Conservation (phyloP, 2,329 filamentous ascomycete genomes). For the Colletotrichum musae region DNA sequence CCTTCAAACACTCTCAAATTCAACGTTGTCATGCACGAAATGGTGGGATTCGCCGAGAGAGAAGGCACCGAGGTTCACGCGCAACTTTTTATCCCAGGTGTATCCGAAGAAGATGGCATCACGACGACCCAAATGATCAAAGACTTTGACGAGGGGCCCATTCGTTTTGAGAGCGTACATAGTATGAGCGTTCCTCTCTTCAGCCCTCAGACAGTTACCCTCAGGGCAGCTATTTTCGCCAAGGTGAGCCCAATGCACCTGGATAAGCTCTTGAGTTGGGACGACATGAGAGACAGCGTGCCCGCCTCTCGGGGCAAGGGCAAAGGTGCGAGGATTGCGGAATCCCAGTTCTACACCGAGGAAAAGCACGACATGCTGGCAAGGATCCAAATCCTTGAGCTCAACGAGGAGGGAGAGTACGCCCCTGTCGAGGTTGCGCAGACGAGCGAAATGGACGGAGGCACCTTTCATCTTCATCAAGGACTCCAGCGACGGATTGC, state of each 20-base stretch:
- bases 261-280: constrained; percentile 97
- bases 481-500: constrained; percentile 91
- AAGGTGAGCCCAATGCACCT: constrained; percentile 93
- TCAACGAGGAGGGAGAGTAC: constrained; percentile 92
- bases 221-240: constrained; percentile 93
- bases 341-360: constrained; percentile 93
- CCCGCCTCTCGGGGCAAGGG: constrained; percentile 71
- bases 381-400: constrained; percentile 88
- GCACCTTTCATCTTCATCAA: constrained; percentile 95
- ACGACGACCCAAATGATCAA: constrained; percentile 96
- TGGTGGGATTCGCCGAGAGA: constrained; percentile 93
- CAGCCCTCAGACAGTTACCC: constrained; percentile 78
- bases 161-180: constrained; percentile 97
- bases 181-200: constrained; percentile 94
- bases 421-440: constrained; percentile 94
- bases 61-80: constrained; percentile 97
- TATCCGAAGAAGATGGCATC: constrained; percentile 90
- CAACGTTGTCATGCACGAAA: constrained; percentile 98
- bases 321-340: constrained; percentile 77
- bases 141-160: constrained; percentile 92
- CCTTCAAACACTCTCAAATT: constrained; percentile 96
- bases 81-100: constrained; percentile 93
- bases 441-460: constrained; percentile 84
- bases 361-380: constrained; percentile 95
- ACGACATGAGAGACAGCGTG: constrained; percentile 91